These are phyloP conservation scores for Myxozyma geophila DNA, from an alignment of 805 yeast species.

Conservation along the genomic window DNA sequence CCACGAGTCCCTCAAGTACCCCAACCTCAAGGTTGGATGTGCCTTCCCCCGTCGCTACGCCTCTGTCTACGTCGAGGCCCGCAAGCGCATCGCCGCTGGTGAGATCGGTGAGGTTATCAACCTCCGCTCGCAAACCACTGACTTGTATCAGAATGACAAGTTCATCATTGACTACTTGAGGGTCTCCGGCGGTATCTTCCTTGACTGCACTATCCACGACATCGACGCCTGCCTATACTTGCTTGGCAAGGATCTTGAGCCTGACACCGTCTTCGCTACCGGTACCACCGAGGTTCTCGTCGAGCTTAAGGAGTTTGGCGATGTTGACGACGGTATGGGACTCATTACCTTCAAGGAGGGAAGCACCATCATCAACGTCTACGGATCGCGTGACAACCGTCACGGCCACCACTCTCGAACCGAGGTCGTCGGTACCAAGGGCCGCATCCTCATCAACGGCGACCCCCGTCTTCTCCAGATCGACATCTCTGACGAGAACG, in stretches of 20 bases:
- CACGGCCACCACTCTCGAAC: slow-evolving; percentile 40
- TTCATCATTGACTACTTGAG: slow-evolving; percentile 34
- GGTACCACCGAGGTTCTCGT: slow-evolving; percentile 38
- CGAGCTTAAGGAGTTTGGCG: slow-evolving; percentile 35
- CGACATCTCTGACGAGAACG: slow-evolving; percentile 29
- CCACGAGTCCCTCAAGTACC: slow-evolving; percentile 26
- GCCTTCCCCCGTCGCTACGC: slow-evolving; percentile 37
- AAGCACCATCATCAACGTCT: slow-evolving; percentile 26
- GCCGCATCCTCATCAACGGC: slow-evolving; percentile 35
- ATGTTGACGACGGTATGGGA: slow-evolving; percentile 39
- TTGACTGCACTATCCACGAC: slow-evolving; percentile 39
- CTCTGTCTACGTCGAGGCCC: slow-evolving; percentile 31
- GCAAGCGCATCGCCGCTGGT: slow-evolving; percentile 30
- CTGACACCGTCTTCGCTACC: slow-evolving; percentile 33
- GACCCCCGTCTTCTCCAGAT: slow-evolving; percentile 28
- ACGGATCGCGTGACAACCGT: slow-evolving; percentile 34
- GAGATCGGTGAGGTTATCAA: slow-evolving; percentile 34
- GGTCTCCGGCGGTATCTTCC: slow-evolving; percentile 40
- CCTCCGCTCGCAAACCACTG: slow-evolving; percentile 38
- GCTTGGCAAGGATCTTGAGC: slow-evolving; percentile 33
- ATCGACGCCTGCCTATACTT: slow-evolving; percentile 37
- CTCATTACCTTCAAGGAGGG: slow-evolving; percentile 34
- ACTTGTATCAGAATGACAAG: slow-evolving; percentile 23
- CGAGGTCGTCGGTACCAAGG: slow-evolving; percentile 39
- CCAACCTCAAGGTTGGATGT: slow-evolving; percentile 35